Conservation (phyloP, 2,329 filamentous ascomycete species). For the Stenocarpella maydis region DNA sequence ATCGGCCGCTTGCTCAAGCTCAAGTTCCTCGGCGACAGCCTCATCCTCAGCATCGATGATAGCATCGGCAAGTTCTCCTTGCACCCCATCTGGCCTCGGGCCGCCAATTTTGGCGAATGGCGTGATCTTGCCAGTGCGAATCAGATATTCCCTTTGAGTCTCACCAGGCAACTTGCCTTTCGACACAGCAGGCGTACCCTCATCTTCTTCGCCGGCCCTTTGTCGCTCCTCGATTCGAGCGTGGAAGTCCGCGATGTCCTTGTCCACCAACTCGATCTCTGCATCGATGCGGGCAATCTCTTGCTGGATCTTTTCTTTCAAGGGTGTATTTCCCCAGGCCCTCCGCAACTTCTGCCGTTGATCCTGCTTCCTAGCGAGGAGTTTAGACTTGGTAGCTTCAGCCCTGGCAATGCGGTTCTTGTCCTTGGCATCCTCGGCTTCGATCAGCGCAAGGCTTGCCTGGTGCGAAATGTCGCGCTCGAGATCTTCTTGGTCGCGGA, state of each 20-base stretch:
- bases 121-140: constrained; percentile 96
- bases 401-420: constrained; percentile 69
- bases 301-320: constrained; percentile 66
- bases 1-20: constrained; percentile 50
- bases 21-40: constrained; percentile 59
- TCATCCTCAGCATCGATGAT: constrained; percentile 86
- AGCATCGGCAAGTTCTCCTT: constrained; percentile 77
- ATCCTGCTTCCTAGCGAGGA: constrained; percentile 70
- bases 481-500: constrained; percentile 88
- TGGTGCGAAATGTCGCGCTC: constrained; percentile 82
- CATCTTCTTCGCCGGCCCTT: constrained; percentile 56
- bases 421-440: constrained; percentile 70
- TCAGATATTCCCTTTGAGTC: constrained; percentile 86
- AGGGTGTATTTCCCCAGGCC: constrained; percentile 54
- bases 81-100: constrained; percentile 66
- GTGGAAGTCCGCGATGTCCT: constrained; percentile 82
- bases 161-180: constrained; percentile 77
- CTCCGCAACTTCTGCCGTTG: constrained; percentile 57
- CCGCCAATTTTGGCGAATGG: constrained; percentile 85
- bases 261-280: constrained; percentile 70
- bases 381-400: constrained; percentile 61
- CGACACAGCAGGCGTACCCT: constrained; percentile 51
- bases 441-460: constrained; percentile 66
- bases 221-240: constrained; percentile 81
- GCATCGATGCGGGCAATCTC: constrained; percentile 73